Conservation (phyloP, 768 basidiomycete species). For the Cystobasidium ongulense region DNA sequence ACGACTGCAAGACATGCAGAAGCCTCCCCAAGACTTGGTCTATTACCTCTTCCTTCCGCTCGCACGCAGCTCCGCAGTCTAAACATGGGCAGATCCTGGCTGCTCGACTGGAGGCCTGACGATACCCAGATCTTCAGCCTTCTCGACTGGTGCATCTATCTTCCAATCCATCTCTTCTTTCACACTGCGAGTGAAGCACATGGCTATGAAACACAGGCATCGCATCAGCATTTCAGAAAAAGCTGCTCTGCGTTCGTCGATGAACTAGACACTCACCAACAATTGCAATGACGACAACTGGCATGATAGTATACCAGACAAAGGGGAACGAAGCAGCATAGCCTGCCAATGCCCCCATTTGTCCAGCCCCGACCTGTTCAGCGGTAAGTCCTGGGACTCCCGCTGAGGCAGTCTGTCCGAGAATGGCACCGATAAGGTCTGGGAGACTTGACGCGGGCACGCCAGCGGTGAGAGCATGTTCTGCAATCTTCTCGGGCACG, state of each 20-base stretch:
- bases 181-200: slow-evolving; percentile 2
- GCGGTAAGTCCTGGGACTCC: neutral
- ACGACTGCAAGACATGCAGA: too few relatives aligned
- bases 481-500: neutral
- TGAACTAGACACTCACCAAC: neutral
- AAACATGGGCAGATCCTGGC: too few relatives aligned
- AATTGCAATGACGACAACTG: neutral
- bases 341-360: neutral
- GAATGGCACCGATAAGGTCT: neutral
- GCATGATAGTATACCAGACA: slow-evolving; percentile 4
- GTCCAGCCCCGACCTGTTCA: neutral
- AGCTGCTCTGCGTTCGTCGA: neutral
- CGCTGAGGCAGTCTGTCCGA: neutral
- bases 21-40: too few relatives aligned
- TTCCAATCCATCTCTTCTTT: slow-evolving; percentile 15
- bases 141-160: slow-evolving; percentile 14
- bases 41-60: too few relatives aligned
- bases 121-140: too few relatives aligned
- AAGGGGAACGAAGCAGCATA: slow-evolving; percentile 2
- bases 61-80: too few relatives aligned
- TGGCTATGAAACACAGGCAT: neutral
- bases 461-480: neutral
- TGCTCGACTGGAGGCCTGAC: too few relatives aligned
- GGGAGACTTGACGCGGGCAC: neutral
- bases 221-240: neutral